A percentile compares a stretch with the other conserved stretches of the same genome.
Evolutionary conservation across 805 yeast species (phyloP).

Genomic region (Wickerhamiella shivajii): DNA sequence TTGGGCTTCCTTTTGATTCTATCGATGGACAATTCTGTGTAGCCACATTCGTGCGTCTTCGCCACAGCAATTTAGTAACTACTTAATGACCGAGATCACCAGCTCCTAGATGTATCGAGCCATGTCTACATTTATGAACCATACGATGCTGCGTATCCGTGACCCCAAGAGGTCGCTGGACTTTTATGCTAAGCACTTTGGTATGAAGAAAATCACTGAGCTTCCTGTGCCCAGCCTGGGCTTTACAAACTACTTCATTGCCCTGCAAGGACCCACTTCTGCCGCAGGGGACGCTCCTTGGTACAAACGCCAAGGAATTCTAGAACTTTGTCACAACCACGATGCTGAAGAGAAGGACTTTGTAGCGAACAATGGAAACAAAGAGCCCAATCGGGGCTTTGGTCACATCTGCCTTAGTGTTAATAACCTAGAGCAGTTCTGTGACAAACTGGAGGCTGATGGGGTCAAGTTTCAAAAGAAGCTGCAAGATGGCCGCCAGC

Average conservation of each 20-base stretch:
- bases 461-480: constrained; percentile 73
- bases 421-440: constrained; percentile 53
- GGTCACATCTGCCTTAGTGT: constrained; percentile 90
- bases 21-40: too few species aligned
- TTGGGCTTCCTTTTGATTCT: too few species aligned
- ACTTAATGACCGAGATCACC: too few species aligned
- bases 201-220: constrained; percentile 45
- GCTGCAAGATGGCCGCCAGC: constrained; percentile 80
- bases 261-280: constrained; percentile 34
- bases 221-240: constrained; percentile 39
- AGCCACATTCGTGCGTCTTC: too few species aligned
- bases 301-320: constrained; percentile 42
- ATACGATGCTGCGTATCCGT: constrained; percentile 54
- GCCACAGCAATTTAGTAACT: too few species aligned
- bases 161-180: constrained; percentile 60
- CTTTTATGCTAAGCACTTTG: constrained; percentile 63
- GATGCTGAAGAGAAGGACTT: constrained; percentile 44
- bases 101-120: too few species aligned
- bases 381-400: constrained; percentile 73
- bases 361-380: constrained; percentile 66
- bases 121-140: too few species aligned
- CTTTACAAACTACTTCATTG: constrained; percentile 57
- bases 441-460: constrained; percentile 39
- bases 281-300: constrained; percentile 27
- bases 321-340: constrained; percentile 73